A percentile compares a stretch with the other conserved stretches of the same genome.
These are phyloP conservation scores for Saturnispora serradocipensis DNA, from an alignment of 805 yeast genomes.

Conservation along the genomic window DNA sequence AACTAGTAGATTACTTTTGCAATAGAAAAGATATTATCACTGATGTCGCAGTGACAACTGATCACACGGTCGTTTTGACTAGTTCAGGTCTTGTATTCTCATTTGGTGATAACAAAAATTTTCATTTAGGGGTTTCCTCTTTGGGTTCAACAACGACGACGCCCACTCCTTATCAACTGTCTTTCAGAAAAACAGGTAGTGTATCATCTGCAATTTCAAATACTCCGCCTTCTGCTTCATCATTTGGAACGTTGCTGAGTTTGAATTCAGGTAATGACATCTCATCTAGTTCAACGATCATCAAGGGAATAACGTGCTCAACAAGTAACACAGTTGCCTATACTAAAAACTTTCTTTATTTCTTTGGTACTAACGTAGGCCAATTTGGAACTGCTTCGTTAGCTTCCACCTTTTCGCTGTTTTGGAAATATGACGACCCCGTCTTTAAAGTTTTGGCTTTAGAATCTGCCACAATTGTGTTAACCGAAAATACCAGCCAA, in stretches of 20 bases:
- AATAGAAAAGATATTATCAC: conserved; percentile 21
- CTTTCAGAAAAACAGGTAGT: neutral
- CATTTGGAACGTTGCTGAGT: conserved; percentile 13
- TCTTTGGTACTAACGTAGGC: conserved; percentile 78
- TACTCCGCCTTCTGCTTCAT: neutral
- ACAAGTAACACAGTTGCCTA: conserved; percentile 59
- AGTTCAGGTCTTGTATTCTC: conserved; percentile 46
- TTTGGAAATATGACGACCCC: conserved; percentile 36
- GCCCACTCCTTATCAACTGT: neutral
- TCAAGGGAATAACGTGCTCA: conserved; percentile 51
- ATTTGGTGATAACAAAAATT: conserved; percentile 65
- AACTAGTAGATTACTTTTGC: conserved; percentile 10
- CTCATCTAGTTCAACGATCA: neutral
- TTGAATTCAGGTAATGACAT: neutral
- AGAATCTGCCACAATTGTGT: conserved; percentile 61
- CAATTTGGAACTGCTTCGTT: conserved; percentile 53
- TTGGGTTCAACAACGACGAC: conserved; percentile 1
- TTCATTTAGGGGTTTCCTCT: conserved; percentile 24
- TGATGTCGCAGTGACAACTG: conserved; percentile 45
- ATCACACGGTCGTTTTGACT: conserved; percentile 57
- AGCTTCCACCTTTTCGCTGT: conserved; percentile 26
- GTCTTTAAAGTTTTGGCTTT: conserved; percentile 54
- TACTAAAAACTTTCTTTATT: conserved; percentile 35
- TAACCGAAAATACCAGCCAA: conserved; percentile 43
- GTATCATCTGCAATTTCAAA: conserved; percentile 19